Conservation (phyloP, 345 rosid species). For the Sonneratia alba region DNA sequence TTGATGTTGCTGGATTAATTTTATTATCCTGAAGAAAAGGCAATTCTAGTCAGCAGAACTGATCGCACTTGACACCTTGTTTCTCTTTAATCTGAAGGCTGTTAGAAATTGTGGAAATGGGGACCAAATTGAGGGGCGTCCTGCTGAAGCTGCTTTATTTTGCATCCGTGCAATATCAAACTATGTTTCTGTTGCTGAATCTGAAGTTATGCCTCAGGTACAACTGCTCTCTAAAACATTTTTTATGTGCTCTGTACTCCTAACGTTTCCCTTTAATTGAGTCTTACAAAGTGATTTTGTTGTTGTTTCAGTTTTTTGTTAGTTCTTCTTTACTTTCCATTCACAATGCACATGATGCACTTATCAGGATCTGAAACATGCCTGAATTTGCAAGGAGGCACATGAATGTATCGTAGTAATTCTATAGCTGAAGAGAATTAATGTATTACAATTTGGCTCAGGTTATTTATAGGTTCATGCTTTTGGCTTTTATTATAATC, state of each 20-base stretch:
- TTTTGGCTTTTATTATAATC: not conserved
- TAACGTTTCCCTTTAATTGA: not conserved
- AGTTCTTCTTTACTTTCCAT: not conserved
- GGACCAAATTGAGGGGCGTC: constrained; percentile 62
- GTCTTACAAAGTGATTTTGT: not conserved
- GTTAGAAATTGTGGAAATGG: constrained; percentile 60
- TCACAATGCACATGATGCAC: not conserved
- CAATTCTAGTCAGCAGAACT: not conserved
- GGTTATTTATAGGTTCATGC: no score
- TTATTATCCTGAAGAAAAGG: not conserved
- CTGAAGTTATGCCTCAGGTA: constrained; percentile 94
- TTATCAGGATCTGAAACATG: no score
- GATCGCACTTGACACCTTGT: not conserved
- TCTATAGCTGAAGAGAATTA: not conserved
- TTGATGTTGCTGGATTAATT: not conserved
- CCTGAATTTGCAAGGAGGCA: no score
- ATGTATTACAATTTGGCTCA: not conserved
- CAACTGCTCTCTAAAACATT: constrained; percentile 7
- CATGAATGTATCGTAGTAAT: not conserved
- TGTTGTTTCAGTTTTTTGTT: constrained; percentile 9
- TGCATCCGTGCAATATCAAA: constrained; percentile 85
- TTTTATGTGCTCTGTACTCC: not conserved
- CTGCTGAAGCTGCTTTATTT: constrained; percentile 94
- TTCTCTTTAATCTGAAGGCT: constrained; percentile 40
- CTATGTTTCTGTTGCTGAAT: constrained; percentile 71